Conservation (phyloP, 192 early-diverging fungal genomes). For the Paraglomus brasilianum region DNA sequence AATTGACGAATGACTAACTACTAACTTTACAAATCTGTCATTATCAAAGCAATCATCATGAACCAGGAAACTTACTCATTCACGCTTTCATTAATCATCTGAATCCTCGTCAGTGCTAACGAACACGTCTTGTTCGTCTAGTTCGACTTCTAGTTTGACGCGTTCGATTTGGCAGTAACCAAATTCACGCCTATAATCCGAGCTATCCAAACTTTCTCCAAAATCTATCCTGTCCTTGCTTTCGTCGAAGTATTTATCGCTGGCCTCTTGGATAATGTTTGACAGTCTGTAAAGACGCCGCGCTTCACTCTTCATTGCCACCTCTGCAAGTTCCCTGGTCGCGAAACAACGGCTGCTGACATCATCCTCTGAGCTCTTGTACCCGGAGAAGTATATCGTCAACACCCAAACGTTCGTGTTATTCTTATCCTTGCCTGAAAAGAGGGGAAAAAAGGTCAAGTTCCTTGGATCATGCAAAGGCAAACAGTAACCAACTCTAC, state of each 20-base stretch:
- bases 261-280: not conserved
- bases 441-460: not conserved
- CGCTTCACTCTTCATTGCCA: conserved; percentile 15
- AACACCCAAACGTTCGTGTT: not conserved
- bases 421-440: not conserved
- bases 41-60: too few relatives aligned
- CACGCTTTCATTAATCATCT: too few relatives aligned
- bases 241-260: not conserved
- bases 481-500: too few relatives aligned
- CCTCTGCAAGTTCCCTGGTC: not conserved
- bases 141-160: not conserved
- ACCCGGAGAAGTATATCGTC: not conserved
- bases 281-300: not conserved
- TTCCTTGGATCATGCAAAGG: too few relatives aligned
- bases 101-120: not conserved
- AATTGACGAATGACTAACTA: too few relatives aligned
- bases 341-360: not conserved
- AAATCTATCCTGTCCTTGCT: not conserved
- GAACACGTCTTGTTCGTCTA: not conserved
- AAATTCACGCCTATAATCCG: not conserved
- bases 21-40: too few relatives aligned
- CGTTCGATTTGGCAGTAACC: not conserved
- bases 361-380: not conserved
- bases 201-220: not conserved
- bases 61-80: too few relatives aligned